Evolutionary conservation across 2,329 filamentous ascomycete species (phyloP), one percentile per base, ranked within the genome.

Genomic region (Cryphonectria japonica): DNA sequence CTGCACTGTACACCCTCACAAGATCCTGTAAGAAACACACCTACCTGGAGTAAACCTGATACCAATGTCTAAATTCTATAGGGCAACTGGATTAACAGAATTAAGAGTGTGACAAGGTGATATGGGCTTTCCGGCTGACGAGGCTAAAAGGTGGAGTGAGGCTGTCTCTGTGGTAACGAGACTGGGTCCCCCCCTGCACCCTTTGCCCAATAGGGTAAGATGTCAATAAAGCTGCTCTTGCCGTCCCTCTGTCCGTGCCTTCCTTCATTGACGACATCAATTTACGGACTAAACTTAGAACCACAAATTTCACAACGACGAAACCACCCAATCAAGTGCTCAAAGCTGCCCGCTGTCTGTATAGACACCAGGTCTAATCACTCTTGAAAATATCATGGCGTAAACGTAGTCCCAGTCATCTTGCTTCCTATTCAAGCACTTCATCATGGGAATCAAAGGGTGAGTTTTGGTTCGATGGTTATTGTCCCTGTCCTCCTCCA

Each of bases 401-500:
- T 72, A 62, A 71, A 16, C 26, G 14, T 14, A 54, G 46, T n/a
- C 39, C 37, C 61, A n/a, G 14, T 50, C 22, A 57, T 57, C 22
- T 67, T 59, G 68, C 59, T 41, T 22, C 41, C 29, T n/a, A 32
- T 61, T 26, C 54, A 16, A 65, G 22, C 66, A 43, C 61, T 73
- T 74, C 73, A 75, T 73, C 19, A 91, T 91, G 89, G 89, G 89
- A n/a, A 91, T 91, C 79, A 90, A 89, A 83, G 88, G 88, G 88
- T 90, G 29, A 43, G 69, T 67, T n/a, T n/a, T n/a, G 46, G 0
- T 11, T n/a, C n/a, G 19, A 22, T 19, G 22, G 46, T 50, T 11
- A 19, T 50, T 8, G 6, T 50, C 7, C 22, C 3, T 59, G n/a
- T 50, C 41, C 26, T 26, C 22, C 13, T 29, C 41, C n/a, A 9